Conservation (phyloP, 75 land plant species). For the Pseudotsuga menziesii region DNA sequence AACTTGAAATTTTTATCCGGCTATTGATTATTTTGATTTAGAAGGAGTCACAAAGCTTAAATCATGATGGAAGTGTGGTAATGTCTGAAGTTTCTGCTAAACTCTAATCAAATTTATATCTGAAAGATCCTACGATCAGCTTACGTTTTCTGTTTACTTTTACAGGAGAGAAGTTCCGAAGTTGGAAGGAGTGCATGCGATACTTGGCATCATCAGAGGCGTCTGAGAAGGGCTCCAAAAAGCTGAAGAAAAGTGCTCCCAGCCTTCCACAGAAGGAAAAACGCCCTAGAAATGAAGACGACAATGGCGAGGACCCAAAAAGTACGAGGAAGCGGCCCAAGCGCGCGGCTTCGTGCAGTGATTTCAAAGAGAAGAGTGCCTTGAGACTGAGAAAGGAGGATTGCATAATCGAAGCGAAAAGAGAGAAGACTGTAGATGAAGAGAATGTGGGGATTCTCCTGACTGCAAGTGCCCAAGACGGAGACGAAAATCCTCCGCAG, state of each 20-base stretch:
- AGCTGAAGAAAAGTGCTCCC: background rate
- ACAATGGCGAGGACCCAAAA: constrained; percentile 4
- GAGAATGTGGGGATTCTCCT: constrained; percentile 45
- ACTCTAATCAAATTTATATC: background rate
- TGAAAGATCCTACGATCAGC: background rate
- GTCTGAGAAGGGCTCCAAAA: background rate
- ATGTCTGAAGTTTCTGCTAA: too few species aligned
- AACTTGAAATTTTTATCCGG: too few species aligned
- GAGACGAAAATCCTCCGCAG: constrained; percentile 11
- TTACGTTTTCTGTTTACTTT: background rate
- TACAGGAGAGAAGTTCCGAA: constrained; percentile 27
- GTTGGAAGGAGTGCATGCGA: constrained; percentile 25
- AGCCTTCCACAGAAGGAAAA: background rate
- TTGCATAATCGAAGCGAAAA: constrained; percentile 36
- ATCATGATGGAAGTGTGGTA: too few species aligned
- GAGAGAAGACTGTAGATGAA: constrained; percentile 34
- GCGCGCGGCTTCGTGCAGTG: constrained; percentile 63
- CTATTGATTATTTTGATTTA: too few species aligned
- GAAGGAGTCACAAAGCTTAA: too few species aligned
- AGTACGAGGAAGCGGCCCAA: constrained; percentile 47
- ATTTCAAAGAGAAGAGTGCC: constrained; percentile 49
- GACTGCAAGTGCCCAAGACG: constrained; percentile 21
- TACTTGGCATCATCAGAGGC: constrained; percentile 10
- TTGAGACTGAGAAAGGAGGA: constrained; percentile 32
- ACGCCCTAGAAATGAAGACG: background rate